phyloP scores from a whole-genome alignment of 2,329 filamentous ascomycete genomes.

The Arthrobotrys sphaeroides region DNA sequence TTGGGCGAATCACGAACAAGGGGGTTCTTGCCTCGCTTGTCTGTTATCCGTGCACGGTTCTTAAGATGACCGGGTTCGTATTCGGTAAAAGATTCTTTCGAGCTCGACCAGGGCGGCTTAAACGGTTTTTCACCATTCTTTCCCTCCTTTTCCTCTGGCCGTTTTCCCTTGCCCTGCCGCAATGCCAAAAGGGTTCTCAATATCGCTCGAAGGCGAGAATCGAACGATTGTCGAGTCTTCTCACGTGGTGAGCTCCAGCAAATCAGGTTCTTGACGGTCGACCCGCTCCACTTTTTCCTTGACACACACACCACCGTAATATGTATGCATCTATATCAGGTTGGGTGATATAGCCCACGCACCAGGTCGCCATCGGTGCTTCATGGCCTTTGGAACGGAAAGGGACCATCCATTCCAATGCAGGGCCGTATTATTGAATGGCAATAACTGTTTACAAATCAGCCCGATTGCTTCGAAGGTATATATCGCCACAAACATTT shows the following conservation, averaged over 20 bases:
- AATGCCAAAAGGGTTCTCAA: not conserved
- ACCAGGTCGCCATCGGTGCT: not conserved
- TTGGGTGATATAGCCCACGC: conserved; percentile 10
- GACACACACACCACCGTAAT: too few species aligned
- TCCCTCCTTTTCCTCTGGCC: too few species aligned
- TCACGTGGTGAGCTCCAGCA: conserved; percentile 45
- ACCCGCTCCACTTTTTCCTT: conserved; percentile 9
- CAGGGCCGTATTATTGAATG: not conserved
- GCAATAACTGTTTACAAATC: not conserved
- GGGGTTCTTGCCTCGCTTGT: conserved; percentile 35
- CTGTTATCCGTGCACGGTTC: conserved; percentile 47
- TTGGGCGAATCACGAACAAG: conserved; percentile 41
- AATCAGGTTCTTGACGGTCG: conserved; percentile 15
- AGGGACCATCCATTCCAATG: not conserved
- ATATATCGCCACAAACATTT: not conserved
- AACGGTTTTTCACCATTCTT: too few species aligned
- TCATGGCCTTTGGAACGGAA: not conserved
- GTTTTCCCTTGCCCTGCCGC: not conserved
- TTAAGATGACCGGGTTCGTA: conserved; percentile 32
- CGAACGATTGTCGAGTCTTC: conserved; percentile 32
- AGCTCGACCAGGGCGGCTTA: conserved; percentile 1
- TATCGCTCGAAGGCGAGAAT: conserved; percentile 39
- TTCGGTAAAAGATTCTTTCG: conserved; percentile 52
- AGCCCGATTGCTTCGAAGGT: too few species aligned
- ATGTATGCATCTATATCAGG: conserved; percentile 25